Evolutionary conservation across 176 grass and related monocot species (phyloP).

Genomic region (Eragrostis nindensis): DNA sequence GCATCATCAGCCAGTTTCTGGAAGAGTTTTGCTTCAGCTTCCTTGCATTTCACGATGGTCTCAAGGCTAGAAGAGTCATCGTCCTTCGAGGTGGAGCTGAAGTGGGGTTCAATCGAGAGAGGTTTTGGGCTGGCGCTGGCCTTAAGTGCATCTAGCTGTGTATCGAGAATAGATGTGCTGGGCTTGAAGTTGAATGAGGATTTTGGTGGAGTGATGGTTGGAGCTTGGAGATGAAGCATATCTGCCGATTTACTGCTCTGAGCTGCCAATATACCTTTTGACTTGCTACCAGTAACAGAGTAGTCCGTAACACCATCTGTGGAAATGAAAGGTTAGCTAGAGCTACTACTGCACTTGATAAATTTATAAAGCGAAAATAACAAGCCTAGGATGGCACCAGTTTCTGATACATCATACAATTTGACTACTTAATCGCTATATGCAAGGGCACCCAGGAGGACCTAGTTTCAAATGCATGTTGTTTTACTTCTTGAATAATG

Average conservation of each 20-base stretch:
- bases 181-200: conserved; percentile 75
- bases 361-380: background rate
- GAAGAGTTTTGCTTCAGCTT: conserved; percentile 96
- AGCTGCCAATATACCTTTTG: conserved; percentile 69
- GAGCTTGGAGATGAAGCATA: conserved; percentile 53
- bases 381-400: background rate
- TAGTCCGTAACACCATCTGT: conserved; percentile 97
- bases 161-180: conserved; percentile 57
- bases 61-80: conserved; percentile 85
- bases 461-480: conserved; percentile 11
- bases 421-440: background rate
- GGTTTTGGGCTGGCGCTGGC: conserved; percentile 65
- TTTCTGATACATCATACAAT: background rate
- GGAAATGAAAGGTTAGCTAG: conserved; percentile 37
- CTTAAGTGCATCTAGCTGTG: conserved; percentile 60
- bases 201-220: conserved; percentile 59
- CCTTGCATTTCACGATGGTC: conserved; percentile 99
- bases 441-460: background rate
- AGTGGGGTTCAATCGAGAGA: conserved; percentile 63
- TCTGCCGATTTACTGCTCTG: conserved; percentile 69
- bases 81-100: conserved; percentile 65
- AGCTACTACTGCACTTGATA: background rate
- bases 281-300: conserved; percentile 94
- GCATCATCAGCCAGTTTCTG: conserved; percentile 91
- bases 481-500: conserved; percentile 29